Evolutionary conservation across 495 filamentous ascomycete genomes (phyloP), one percentile per base, ranked within the genome.

Genomic region (Penicillium subrubescens): DNA sequence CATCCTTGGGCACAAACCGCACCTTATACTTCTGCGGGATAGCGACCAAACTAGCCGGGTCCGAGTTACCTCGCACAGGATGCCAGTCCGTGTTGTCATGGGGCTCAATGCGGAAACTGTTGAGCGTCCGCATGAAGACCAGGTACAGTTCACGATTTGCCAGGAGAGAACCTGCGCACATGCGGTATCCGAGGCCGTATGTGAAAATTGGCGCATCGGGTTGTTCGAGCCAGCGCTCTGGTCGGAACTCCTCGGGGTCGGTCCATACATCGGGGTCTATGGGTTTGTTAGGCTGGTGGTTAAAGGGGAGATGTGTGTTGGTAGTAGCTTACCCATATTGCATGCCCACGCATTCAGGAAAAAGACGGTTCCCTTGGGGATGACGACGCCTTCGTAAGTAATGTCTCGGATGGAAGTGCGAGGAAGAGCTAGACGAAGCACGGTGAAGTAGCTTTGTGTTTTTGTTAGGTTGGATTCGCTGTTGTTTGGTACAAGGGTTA

Each of bases 301-400:
- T 33, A 27, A 55, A 59, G 43, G 3, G 12, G 25, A 12, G 23
- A 17, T 25, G 29, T 17, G 10, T 12, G 44, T 54, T 4, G 14
- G 1, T 19, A 57, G 5, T 19, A 17, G 73, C 72, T 67, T 70
- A 82, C 84, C 86, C 77, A 82, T 86, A 55, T 88, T 89, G 62
- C 87, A 89, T 10, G 85, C 85, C 87, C 86, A 89, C 0, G 85
- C 82, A 69, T 90, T 89, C 61, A 90, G 73, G 70, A 88, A 89
- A 46, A 88, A 81, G 0, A 87, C 84, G 7, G 84, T 88, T 21
- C 84, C 83, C 35, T 82, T 81, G 0, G 87, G 87, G 19, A 89
- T 88, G 14, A 79, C 54, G 35, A 78, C 73, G 5, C 81, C 86
- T 14, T 87, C 66, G 62, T 88, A 89, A 0, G 77, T 79, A 12